These are phyloP conservation scores for Puccinia triticina DNA, from an alignment of 1,284 basidiomycete genomes.

Conservation along the genomic window DNA sequence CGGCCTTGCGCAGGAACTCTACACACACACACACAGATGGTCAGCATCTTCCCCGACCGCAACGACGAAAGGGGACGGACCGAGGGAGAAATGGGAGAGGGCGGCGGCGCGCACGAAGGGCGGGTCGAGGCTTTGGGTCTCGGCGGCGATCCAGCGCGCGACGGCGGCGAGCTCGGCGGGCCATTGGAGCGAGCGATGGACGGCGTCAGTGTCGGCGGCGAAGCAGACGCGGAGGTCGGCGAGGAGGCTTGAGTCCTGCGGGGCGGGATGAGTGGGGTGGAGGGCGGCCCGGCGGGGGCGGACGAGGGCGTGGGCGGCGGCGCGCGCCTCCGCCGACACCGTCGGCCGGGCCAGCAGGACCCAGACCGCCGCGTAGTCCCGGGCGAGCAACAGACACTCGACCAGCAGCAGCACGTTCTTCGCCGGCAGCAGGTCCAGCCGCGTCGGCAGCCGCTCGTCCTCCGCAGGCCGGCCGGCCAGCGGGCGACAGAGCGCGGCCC, in stretches of 20 bases:
- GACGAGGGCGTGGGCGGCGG: neutral
- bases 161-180: too few species aligned
- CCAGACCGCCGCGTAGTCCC: neutral
- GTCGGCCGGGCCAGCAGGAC: neutral
- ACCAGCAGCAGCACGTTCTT: conserved; percentile 2
- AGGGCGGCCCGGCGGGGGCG: neutral
- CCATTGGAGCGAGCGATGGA: neutral
- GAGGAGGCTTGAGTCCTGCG: neutral
- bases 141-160: too few species aligned
- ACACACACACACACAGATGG: too few species aligned
- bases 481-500: neutral
- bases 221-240: neutral
- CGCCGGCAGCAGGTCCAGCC: neutral
- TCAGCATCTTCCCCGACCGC: neutral
- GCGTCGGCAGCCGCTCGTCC: neutral
- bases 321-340: neutral
- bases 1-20: too few species aligned
- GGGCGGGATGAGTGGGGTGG: neutral
- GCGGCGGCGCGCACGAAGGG: too few species aligned
- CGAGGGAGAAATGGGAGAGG: too few species aligned
- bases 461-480: too few species aligned
- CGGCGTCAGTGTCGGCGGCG: neutral
- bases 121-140: too few species aligned
- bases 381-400: conserved; percentile 1
- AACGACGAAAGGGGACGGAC: neutral